Base-by-base conservation (phyloP, 768 basidiomycete genomes). In the Boletus sp. region DNA sequence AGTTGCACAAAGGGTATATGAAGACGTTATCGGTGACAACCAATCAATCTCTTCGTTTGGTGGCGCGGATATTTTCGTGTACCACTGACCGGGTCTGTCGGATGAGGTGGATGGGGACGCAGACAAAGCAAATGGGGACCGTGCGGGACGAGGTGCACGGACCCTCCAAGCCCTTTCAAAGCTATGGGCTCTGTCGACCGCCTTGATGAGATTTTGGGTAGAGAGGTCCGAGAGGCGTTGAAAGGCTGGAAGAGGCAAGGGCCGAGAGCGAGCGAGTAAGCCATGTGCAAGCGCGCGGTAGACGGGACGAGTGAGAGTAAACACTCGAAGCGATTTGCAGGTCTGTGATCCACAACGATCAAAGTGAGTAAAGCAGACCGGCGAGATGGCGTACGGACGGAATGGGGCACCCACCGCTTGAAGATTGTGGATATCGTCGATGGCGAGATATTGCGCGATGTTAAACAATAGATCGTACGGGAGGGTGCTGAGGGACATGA, bases 11-110 rank as follows among this genome's bases (percentile, higher is more conserved):
- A 89, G 79, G 4, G 82, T 87, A 62, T 88, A 88, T 35, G 80
- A 84, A 6, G 84, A 84, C 2, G 87, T 88, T 60, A 89, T 87
- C 17, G 87, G 85, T 3, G 85, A 86, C 6, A 89, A 71, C 87
- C 86, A 89, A 57, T 88, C 87, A 14, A 89, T 82, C 49, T 86
- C 84, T 57, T 88, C 84, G 38, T 78, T 71, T 2, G 84, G 84
- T 0, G 86, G 86, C 2, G 84, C 81, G 32, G 78, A 79, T 57
- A 87, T 83, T 54, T 85, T 75, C 57, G 81, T 87, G 74, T 85
- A 88, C 87, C 87, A 88, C 29, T 69, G 60, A 5, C 56, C 46
- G 21, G 52, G 46, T 39, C 23, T 49, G 29, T 58, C 52, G 47
- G 68, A 69, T 29, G 70, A 62, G 33, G 69, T 66, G 14, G 71